Evolutionary conservation across 2,329 filamentous ascomycete genomes (phyloP).

Genomic region (Colletotrichum lini): DNA sequence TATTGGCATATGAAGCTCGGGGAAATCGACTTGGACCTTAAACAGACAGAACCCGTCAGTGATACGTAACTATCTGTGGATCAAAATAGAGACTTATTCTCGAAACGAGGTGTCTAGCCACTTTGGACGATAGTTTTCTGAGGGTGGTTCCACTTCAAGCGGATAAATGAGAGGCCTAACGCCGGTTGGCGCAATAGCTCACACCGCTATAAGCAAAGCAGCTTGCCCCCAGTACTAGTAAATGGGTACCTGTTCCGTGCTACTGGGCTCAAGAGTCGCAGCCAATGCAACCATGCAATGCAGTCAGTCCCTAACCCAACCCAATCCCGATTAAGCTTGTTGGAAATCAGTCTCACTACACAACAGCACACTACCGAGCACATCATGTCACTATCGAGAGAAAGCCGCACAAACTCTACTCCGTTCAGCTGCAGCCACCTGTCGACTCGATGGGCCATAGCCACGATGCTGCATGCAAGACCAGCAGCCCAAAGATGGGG

Average conservation of each 20-base stretch:
- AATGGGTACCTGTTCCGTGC: slow-evolving; percentile 35
- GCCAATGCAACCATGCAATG: slow-evolving; percentile 23
- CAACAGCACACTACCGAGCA: neutral
- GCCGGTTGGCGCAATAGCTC: too few species aligned
- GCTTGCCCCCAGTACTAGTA: neutral
- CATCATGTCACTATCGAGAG: neutral
- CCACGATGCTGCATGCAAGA: slow-evolving; percentile 27
- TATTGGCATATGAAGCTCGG: too few species aligned
- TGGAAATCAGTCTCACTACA: slow-evolving; percentile 12
- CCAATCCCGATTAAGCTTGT: slow-evolving; percentile 29
- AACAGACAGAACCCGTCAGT: too few species aligned
- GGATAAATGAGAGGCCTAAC: too few species aligned
- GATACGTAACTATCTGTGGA: too few species aligned
- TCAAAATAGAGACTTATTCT: too few species aligned
- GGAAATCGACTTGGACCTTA: too few species aligned
- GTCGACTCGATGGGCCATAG: slow-evolving; percentile 23
- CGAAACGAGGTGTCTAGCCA: too few species aligned
- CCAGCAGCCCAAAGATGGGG: slow-evolving; percentile 8
- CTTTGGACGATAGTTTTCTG: too few species aligned
- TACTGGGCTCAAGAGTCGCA: slow-evolving; percentile 28
- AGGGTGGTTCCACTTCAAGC: too few species aligned
- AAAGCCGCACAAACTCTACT: neutral
- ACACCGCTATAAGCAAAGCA: too few species aligned
- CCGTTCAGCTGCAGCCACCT: slow-evolving; percentile 6
- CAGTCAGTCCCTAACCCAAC: neutral